These are phyloP conservation scores for Paraurostyla sp. DNA, from an alignment of 73 alveolate species.

Conservation along the genomic window DNA sequence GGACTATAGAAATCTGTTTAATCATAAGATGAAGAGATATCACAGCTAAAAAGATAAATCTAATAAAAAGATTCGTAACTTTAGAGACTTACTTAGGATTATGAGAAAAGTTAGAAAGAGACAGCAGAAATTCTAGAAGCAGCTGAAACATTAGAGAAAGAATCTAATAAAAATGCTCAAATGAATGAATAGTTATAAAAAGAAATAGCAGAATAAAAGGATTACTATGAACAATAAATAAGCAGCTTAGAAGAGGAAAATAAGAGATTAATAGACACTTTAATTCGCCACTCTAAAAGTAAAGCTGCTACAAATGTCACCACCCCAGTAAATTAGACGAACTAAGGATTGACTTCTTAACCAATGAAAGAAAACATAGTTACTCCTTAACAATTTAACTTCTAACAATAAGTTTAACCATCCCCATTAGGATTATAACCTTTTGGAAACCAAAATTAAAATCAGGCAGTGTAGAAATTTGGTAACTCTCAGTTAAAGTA, in stretches of 20 bases:
- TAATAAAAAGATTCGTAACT: conserved; percentile 2
- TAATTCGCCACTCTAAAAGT: conserved; percentile 56
- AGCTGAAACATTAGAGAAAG: conserved; percentile 69
- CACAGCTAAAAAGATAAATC: background rate
- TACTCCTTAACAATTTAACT: background rate
- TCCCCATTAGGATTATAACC: background rate
- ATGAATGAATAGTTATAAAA: conserved; percentile 8
- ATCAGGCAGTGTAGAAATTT: too few species aligned
- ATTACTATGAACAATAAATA: conserved; percentile 1
- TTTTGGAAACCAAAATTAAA: background rate
- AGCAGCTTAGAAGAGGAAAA: conserved; percentile 66
- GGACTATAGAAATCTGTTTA: conserved; percentile 14
- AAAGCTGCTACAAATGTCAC: conserved; percentile 41
- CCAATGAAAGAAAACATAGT: background rate
- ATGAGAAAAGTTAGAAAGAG: conserved; percentile 19
- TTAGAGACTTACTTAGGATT: background rate
- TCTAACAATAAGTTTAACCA: background rate
- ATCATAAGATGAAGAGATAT: conserved; percentile 20
- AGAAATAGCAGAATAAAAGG: conserved; percentile 46
- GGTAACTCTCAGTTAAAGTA: too few species aligned
- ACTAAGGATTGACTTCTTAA: background rate
- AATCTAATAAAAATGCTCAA: conserved; percentile 28
- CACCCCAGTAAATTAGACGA: background rate
- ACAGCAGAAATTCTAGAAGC: conserved; percentile 66
- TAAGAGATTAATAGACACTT: conserved; percentile 47